Conservation (phyloP, 163 green algal genomes). For the Scenedesmus sp. region DNA sequence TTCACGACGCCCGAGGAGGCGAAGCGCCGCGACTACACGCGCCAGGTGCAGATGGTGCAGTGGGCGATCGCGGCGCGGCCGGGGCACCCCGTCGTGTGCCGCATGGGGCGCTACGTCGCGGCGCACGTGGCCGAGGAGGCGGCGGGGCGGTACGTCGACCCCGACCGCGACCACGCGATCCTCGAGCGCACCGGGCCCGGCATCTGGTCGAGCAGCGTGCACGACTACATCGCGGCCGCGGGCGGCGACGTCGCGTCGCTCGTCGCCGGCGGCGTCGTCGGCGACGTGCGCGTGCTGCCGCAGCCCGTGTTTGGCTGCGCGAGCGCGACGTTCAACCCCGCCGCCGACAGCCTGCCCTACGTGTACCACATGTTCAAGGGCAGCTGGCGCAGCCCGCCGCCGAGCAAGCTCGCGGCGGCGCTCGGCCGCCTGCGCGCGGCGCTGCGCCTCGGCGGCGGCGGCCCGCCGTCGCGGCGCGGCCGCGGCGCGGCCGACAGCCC, state of each 20-base stretch:
- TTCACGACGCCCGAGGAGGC: constrained; percentile 38
- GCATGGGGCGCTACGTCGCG: constrained; percentile 44
- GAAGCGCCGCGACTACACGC: constrained; percentile 37
- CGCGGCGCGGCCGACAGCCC: background rate
- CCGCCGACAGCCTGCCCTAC: constrained; percentile 14
- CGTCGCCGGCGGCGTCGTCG: constrained; percentile 28
- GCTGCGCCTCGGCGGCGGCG: background rate
- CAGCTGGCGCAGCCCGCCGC: constrained; percentile 20
- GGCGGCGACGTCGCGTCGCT: constrained; percentile 9
- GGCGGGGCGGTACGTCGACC: constrained; percentile 10
- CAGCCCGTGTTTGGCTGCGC: constrained; percentile 47
- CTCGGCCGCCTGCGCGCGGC: background rate
- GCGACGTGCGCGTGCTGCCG: constrained; percentile 42
- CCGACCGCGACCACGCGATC: constrained; percentile 45
- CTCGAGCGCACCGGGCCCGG: constrained; percentile 46
- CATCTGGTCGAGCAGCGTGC: constrained; percentile 45
- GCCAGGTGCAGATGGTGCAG: constrained; percentile 51
- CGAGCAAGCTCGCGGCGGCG: constrained; percentile 12
- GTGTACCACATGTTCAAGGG: constrained; percentile 53
- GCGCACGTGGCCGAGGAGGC: constrained; percentile 30
- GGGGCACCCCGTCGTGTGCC: constrained; percentile 45
- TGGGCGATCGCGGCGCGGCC: constrained; percentile 39
- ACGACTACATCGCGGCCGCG: constrained; percentile 33
- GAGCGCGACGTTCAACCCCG: constrained; percentile 18
- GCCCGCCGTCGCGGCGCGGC: background rate